Conservation (phyloP, 1,139 yeast species). For the Suhomyces bolitotheri region DNA sequence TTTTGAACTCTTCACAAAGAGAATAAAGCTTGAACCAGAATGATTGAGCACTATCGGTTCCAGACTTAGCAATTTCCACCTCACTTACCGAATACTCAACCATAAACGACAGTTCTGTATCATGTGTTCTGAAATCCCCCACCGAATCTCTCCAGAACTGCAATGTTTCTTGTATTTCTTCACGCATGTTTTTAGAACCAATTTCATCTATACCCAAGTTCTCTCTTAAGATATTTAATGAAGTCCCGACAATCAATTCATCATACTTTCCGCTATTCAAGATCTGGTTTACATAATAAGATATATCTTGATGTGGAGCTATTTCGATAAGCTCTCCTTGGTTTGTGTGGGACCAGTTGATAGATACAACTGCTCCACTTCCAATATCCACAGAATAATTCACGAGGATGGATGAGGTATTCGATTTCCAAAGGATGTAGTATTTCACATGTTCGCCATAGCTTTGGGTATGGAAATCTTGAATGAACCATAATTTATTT, state of each 20-base stretch:
- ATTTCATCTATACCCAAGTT: constrained; percentile 20
- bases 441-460: constrained; percentile 24
- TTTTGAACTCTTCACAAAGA: constrained; percentile 66
- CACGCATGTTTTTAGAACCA: constrained; percentile 19
- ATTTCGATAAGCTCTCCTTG: constrained; percentile 18
- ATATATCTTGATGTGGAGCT: constrained; percentile 31
- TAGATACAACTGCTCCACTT: constrained; percentile 21
- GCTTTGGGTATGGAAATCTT: constrained; percentile 38
- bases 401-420: constrained; percentile 47
- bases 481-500: constrained; percentile 46
- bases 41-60: constrained; percentile 2
- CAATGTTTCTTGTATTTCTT: constrained; percentile 26
- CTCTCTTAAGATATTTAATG: constrained; percentile 34
- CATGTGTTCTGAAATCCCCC: neutral
- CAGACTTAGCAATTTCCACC: neutral
- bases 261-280: constrained; percentile 53
- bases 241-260: constrained; percentile 42
- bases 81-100: constrained; percentile 4
- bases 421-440: constrained; percentile 62
- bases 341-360: constrained; percentile 23
- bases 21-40: constrained; percentile 61
- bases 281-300: constrained; percentile 42
- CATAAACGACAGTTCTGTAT: constrained; percentile 4
- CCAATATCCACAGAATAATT: constrained; percentile 21
- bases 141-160: constrained; percentile 8